A percentile compares a stretch with the other conserved stretches of the same genome.
Conservation (phyloP, 345 rosid genomes). For the Arabidopsis arenosa region DNA sequence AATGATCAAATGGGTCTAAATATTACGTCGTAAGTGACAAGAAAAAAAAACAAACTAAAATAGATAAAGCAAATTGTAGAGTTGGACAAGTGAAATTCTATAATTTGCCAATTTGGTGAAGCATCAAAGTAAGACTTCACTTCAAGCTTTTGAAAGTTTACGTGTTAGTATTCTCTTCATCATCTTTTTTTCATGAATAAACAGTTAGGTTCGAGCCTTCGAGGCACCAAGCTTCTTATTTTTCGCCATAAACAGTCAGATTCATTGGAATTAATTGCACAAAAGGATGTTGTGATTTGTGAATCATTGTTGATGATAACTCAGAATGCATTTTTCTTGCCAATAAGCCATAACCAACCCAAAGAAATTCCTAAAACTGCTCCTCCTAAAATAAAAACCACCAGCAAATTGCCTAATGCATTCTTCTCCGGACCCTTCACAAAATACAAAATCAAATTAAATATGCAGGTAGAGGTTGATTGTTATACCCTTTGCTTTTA, state of each 20-base stretch:
- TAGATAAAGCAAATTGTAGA: background rate
- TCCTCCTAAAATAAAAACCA: constrained; percentile 49
- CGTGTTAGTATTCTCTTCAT: background rate
- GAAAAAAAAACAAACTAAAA: too few species aligned
- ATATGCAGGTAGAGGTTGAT: background rate
- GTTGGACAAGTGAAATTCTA: background rate
- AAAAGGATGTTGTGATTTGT: background rate
- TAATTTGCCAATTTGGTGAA: constrained; percentile 1
- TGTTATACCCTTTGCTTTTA: background rate
- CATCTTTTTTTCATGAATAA: background rate
- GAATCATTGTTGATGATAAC: background rate
- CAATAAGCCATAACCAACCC: constrained; percentile 90
- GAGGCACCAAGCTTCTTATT: constrained; percentile 5
- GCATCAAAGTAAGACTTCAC: background rate
- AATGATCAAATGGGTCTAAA: background rate
- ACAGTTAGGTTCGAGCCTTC: background rate
- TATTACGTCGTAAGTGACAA: background rate
- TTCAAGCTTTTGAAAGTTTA: background rate
- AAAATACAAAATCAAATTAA: constrained; percentile 6
- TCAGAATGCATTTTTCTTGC: constrained; percentile 55
- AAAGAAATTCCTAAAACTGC: constrained; percentile 64
- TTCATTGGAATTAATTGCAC: background rate
- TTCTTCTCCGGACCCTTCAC: constrained; percentile 90
- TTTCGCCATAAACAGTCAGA: background rate
- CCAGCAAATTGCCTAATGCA: constrained; percentile 85